phyloP scores from a whole-genome alignment of 148 eudicot genomes.

The Fagopyrum homotropicum region DNA sequence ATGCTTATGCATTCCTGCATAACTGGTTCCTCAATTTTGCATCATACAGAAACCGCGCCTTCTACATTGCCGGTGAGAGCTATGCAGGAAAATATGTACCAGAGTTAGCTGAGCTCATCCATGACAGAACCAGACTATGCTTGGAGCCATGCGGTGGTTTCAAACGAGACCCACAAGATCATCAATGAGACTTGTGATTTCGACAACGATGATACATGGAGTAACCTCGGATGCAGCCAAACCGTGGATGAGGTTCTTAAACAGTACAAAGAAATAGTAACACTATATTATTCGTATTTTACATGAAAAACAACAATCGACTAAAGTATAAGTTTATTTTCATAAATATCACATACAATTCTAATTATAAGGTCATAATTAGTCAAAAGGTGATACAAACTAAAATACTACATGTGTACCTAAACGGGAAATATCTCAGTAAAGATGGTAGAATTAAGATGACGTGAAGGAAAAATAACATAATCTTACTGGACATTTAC shows the following conservation, averaged over 20 bases:
- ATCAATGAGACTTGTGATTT: slow-evolving; percentile 58
- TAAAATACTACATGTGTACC: too few relatives aligned
- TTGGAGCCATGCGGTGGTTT: slow-evolving; percentile 95
- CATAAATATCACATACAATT: too few relatives aligned
- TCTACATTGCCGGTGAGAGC: slow-evolving; percentile 92
- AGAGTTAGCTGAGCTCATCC: slow-evolving; percentile 76
- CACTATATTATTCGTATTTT: too few relatives aligned
- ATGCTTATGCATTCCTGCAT: slow-evolving; percentile 69
- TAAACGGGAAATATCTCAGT: too few relatives aligned
- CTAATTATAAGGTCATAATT: too few relatives aligned
- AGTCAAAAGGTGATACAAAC: too few relatives aligned
- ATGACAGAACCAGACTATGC: slow-evolving; percentile 84
- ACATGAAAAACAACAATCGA: too few relatives aligned
- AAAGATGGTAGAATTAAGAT: too few relatives aligned
- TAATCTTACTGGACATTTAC: too few relatives aligned
- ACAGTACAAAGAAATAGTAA: slow-evolving; percentile 57
- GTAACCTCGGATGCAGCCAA: slow-evolving; percentile 40
- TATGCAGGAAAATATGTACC: slow-evolving; percentile 97
- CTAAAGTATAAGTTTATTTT: too few relatives aligned
- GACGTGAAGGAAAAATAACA: too few relatives aligned
- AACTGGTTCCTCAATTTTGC: slow-evolving; percentile 89
- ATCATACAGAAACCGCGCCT: slow-evolving; percentile 37
- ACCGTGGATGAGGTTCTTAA: slow-evolving; percentile 53
- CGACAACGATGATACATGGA: slow-evolving; percentile 50
- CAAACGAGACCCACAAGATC: slow-evolving; percentile 71